Base-by-base conservation (phyloP, 768 basidiomycete species). In the Pleurotus giganteus region DNA sequence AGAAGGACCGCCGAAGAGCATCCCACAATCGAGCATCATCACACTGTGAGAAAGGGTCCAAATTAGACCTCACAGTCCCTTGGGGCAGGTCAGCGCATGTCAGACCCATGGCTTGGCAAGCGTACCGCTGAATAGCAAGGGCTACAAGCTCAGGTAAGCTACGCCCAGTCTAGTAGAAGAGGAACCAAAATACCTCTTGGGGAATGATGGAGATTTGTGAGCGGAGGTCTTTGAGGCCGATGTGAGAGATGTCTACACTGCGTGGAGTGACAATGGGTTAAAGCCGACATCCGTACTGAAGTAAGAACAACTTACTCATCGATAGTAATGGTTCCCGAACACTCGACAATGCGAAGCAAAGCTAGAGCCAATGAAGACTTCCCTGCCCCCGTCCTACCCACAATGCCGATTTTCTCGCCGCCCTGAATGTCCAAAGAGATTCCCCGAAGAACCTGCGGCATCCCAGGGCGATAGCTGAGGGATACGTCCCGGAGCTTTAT, bases 391-490 rank as follows among this genome's bases (percentile, higher is more conserved):
- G 75, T 77, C 58, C 74, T 67, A 50, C 43, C 88, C 7, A 91
- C 88, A 32, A 91, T 81, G 12, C 88, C 89, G 53, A 91, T 83
- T 72, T 89, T 89, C 69, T 92, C 88, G 0, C 85, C 84, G 0
- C 79, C 80, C 2, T 72, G 67, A 42, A 91, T 79, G n/a, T 69
- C 69, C 60, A 91, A 44, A 4, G 79, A 78, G 17, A 91, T 71
- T 0, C 81, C 82, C 60, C 84, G 83, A 32, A 92, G 74, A 2
- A 91, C 88, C 12, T 80, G 77, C 0, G 89, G 88, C n/a, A 91
- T 72, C 3, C 85, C 87, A 0, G 82, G 78, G 19, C 90, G 72
- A 63, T 93, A 91, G 15, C 73, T 72, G 80, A 87, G 79, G 4
- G 69, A 63, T 21, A 86, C 73, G 31, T 88, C 68, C 21, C 83